Conservation (phyloP, 1,139 yeast genomes). For the Pichia sp. region DNA sequence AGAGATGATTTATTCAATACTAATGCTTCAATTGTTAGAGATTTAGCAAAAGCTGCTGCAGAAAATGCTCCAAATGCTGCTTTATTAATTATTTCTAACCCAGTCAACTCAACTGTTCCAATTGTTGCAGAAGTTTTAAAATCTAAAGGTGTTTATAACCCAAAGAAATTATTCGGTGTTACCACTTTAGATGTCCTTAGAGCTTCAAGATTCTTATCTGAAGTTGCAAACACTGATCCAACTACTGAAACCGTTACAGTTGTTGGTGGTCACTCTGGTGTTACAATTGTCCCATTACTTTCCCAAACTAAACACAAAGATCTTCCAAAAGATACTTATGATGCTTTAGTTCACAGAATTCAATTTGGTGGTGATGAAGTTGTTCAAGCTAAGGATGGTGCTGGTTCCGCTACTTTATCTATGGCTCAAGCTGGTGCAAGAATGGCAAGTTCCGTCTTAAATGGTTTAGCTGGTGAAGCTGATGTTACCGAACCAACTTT, state of each 20-base stretch:
- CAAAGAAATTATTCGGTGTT: conserved; percentile 90
- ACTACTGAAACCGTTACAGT: conserved; percentile 70
- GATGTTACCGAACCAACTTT: conserved; percentile 74
- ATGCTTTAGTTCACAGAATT: conserved; percentile 81
- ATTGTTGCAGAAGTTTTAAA: conserved; percentile 93
- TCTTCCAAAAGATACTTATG: conserved; percentile 49
- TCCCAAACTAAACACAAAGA: conserved; percentile 60
- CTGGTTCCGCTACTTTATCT: conserved; percentile 97
- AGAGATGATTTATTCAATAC: conserved; percentile 97
- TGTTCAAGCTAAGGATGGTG: conserved; percentile 97
- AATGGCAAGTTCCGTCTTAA: conserved; percentile 82
- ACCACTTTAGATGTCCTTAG: conserved; percentile 94
- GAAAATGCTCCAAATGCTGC: conserved; percentile 84
- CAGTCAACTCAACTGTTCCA: conserved; percentile 98
- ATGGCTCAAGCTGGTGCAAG: conserved; percentile 99
- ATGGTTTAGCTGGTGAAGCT: conserved; percentile 64
- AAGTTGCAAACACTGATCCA: conserved; percentile 53
- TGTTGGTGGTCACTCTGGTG: conserved; percentile 98
- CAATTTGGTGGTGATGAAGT: conserved; percentile 99
- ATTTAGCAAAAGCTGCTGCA: conserved; percentile 84
- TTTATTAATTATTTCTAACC: conserved; percentile 86
- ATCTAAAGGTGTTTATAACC: conserved; percentile 82
- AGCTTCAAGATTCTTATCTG: conserved; percentile 86
- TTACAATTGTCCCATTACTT: conserved; percentile 92
- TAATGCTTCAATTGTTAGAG: conserved; percentile 93